Evolutionary conservation across 2,329 filamentous ascomycete genomes (phyloP).

Genomic region (Penicillium sp.): DNA sequence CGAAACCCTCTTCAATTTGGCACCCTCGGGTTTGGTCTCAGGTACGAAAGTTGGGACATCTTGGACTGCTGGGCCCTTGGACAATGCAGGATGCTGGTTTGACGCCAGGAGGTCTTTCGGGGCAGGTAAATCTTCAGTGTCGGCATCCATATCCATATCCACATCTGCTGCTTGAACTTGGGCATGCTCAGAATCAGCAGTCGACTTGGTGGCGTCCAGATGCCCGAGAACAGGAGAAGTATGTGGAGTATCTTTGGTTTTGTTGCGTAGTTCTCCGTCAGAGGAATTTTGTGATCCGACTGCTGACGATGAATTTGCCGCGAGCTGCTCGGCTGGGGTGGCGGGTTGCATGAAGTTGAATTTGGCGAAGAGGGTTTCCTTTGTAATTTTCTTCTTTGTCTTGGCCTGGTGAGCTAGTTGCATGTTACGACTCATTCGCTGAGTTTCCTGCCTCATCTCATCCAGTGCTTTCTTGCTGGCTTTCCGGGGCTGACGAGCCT

Average conservation of each 20-base stretch:
- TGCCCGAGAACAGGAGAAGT: slow-evolving; percentile 59
- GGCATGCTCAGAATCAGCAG: background rate
- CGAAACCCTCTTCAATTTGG: slow-evolving; percentile 31
- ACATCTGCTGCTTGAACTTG: slow-evolving; percentile 5
- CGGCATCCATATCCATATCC: slow-evolving; percentile 24
- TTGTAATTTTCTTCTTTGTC: slow-evolving; percentile 87
- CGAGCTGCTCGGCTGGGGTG: slow-evolving; percentile 25
- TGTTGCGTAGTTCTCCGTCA: slow-evolving; percentile 39
- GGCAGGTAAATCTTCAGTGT: slow-evolving; percentile 41
- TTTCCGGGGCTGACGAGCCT: slow-evolving; percentile 68
- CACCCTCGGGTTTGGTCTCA: slow-evolving; percentile 19
- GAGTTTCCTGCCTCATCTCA: slow-evolving; percentile 93
- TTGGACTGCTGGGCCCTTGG: slow-evolving; percentile 4
- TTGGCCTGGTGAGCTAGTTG: slow-evolving; percentile 86
- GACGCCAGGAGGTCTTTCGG: slow-evolving; percentile 39
- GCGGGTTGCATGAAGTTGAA: slow-evolving; percentile 69
- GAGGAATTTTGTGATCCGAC: slow-evolving; percentile 54
- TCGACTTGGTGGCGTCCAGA: slow-evolving; percentile 10
- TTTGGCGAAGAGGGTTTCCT: slow-evolving; percentile 74
- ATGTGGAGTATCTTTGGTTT: slow-evolving; percentile 63
- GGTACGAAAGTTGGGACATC: slow-evolving; percentile 4
- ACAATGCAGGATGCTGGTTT: slow-evolving; percentile 19
- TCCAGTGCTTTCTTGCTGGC: slow-evolving; percentile 93
- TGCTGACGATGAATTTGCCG: slow-evolving; percentile 39
- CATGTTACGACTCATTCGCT: slow-evolving; percentile 84